These are phyloP conservation scores for Aspergillus carbonarius DNA, from an alignment of 2,329 filamentous ascomycete genomes.

Conservation along the genomic window DNA sequence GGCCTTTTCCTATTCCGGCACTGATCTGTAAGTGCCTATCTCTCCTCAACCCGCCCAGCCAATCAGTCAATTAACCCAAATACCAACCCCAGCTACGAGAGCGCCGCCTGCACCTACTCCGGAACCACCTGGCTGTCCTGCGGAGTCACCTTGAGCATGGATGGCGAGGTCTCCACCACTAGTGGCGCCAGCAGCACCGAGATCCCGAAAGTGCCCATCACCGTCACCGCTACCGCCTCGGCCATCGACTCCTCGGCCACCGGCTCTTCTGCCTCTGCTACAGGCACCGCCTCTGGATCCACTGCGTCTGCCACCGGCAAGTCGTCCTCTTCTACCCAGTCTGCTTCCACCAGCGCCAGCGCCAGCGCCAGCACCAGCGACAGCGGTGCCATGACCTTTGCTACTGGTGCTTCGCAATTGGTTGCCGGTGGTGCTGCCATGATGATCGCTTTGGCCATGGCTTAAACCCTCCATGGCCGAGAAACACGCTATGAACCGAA, in stretches of 20 bases:
- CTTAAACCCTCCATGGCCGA: slow-evolving; percentile 9
- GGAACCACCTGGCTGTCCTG: slow-evolving; percentile 30
- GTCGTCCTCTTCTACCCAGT: slow-evolving; percentile 1
- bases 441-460: slow-evolving; percentile 28
- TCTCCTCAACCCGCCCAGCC: not conserved
- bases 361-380: slow-evolving; percentile 17
- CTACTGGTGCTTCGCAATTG: slow-evolving; percentile 23
- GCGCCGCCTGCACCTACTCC: slow-evolving; percentile 21
- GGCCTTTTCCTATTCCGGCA: too few species aligned
- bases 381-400: slow-evolving; percentile 24
- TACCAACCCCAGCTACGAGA: not conserved
- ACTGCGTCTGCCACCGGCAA: slow-evolving; percentile 8
- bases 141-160: slow-evolving; percentile 9
- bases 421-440: slow-evolving; percentile 27
- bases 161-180: not conserved
- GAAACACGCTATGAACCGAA: too few species aligned
- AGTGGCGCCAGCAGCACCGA: slow-evolving; percentile 15
- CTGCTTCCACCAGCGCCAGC: slow-evolving; percentile 15
- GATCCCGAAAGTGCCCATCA: slow-evolving; percentile 15
- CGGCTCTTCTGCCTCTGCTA: slow-evolving; percentile 16
- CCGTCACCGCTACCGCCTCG: slow-evolving; percentile 24
- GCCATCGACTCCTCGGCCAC: not conserved
- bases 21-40: not conserved
- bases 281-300: slow-evolving; percentile 7
- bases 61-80: not conserved